phyloP scores from a whole-genome alignment of 148 eudicot genomes.

The Rhododendron ferrugineum region DNA sequence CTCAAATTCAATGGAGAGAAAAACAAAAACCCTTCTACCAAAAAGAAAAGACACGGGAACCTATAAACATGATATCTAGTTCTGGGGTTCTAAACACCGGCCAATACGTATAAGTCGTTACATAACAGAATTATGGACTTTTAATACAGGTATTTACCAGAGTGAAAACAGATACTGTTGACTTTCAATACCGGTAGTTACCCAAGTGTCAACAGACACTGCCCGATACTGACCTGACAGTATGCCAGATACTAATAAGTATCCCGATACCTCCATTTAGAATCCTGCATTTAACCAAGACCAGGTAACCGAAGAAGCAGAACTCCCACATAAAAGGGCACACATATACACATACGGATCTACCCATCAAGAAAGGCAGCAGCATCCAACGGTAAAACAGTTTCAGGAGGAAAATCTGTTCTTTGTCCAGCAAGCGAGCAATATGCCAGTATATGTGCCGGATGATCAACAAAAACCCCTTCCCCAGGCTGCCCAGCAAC shows the following conservation, averaged over 20 bases:
- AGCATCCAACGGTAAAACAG: slow-evolving; percentile 44
- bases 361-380: slow-evolving; percentile 17
- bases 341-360: slow-evolving; percentile 7
- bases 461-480: slow-evolving; percentile 39
- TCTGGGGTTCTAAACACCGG: background rate
- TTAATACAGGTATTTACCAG: background rate
- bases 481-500: slow-evolving; percentile 36
- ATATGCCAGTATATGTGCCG: slow-evolving; percentile 84
- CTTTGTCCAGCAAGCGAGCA: slow-evolving; percentile 84
- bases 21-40: background rate
- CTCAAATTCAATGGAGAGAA: background rate
- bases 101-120: background rate
- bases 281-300: background rate
- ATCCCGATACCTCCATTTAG: background rate
- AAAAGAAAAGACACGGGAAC: background rate
- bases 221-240: background rate
- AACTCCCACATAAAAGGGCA: background rate
- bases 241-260: background rate
- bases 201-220: background rate
- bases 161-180: background rate
- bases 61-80: slow-evolving; percentile 7
- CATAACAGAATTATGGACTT: background rate
- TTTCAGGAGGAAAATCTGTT: slow-evolving; percentile 65
- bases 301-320: background rate
- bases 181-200: background rate